Conservation (phyloP, 108 stramenopile genomes). For the Phaeodactylum tricornutum region DNA sequence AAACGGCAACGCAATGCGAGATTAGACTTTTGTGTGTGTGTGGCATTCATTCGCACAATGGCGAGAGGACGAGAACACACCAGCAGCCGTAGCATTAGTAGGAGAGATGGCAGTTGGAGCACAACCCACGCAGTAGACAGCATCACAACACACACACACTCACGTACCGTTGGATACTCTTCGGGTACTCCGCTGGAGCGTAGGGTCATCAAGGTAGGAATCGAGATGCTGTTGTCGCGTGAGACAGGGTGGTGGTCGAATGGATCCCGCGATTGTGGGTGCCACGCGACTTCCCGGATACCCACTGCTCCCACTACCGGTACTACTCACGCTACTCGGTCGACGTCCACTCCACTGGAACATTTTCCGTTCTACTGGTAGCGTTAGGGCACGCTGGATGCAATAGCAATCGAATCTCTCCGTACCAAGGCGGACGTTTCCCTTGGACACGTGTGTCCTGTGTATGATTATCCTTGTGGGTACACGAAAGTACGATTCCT, state of each 20-base stretch:
- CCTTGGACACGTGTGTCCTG: too few relatives aligned
- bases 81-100: constrained; percentile 6
- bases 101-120: constrained; percentile 5
- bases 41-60: neutral
- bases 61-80: neutral
- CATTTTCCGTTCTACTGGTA: too few relatives aligned
- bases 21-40: neutral
- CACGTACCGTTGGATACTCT: constrained; percentile 55
- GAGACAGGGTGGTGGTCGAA: constrained; percentile 11
- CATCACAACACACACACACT: neutral
- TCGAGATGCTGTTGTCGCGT: constrained; percentile 49
- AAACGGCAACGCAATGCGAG: neutral
- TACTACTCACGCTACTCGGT: too few relatives aligned
- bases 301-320: too few relatives aligned
- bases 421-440: too few relatives aligned
- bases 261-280: constrained; percentile 3
- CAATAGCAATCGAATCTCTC: too few relatives aligned
- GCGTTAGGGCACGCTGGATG: too few relatives aligned
- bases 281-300: constrained; percentile 8
- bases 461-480: too few relatives aligned
- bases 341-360: too few relatives aligned
- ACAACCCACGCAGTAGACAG: neutral
- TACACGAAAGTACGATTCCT: too few relatives aligned
- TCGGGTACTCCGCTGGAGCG: constrained; percentile 57
- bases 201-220: constrained; percentile 55